Percentiles rank a stretch among this genome's conserved stretches.
phyloP scores from a whole-genome alignment of 768 basidiomycete species.

The Krasilnikovozyma curviuscula region DNA sequence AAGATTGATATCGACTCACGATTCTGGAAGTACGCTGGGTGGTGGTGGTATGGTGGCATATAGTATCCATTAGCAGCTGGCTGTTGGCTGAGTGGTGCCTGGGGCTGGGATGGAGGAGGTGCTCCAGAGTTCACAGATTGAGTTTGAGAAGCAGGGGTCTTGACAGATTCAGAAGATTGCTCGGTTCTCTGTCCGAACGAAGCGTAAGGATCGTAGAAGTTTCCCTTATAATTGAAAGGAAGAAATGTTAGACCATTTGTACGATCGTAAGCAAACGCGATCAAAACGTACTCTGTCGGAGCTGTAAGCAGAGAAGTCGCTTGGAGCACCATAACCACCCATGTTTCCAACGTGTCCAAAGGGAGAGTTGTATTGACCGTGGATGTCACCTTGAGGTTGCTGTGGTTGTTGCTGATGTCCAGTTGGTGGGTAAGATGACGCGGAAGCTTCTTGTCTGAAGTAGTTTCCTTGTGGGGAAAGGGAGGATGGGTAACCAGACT shows the following conservation, averaged over 20 bases:
- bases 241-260: background rate
- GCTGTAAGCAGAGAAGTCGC: constrained; percentile 3
- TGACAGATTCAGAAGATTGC: constrained; percentile 6
- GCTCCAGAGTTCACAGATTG: no score
- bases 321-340: constrained; percentile 5
- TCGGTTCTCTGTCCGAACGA: constrained; percentile 4
- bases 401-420: constrained; percentile 15
- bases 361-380: constrained; percentile 5
- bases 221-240: background rate
- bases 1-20: no score
- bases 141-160: constrained; percentile 3
- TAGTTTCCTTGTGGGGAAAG: constrained; percentile 11
- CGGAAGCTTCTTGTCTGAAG: constrained; percentile 8
- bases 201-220: constrained; percentile 11
- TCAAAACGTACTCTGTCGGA: constrained; percentile 1
- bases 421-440: constrained; percentile 10
- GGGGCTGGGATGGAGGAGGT: no score
- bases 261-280: background rate
- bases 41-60: no score
- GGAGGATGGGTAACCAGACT: constrained; percentile 18
- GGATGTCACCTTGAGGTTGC: constrained; percentile 10
- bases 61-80: no score
- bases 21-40: no score
- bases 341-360: constrained; percentile 5
- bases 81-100: no score